Evolutionary conservation across 2,329 filamentous ascomycete species (phyloP).

Genomic region (Neocucurbitaria cava): DNA sequence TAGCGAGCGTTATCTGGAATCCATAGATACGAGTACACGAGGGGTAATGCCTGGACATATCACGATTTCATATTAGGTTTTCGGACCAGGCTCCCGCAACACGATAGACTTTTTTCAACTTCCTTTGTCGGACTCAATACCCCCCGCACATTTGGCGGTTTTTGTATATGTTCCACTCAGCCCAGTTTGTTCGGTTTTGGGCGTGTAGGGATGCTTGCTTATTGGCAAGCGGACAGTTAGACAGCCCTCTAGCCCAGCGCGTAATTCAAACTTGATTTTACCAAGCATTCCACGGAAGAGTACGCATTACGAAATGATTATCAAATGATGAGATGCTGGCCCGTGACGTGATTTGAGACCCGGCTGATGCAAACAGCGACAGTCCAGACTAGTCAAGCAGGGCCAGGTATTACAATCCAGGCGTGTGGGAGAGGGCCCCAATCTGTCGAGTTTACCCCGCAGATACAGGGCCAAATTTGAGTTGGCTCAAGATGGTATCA

Average conservation of each 20-base stretch:
- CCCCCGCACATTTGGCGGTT: conserved; percentile 40
- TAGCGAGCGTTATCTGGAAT: conserved; percentile 41
- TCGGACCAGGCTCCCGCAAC: conserved; percentile 13
- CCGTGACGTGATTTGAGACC: conserved; percentile 44
- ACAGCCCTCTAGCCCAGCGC: conserved; percentile 41
- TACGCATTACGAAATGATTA: conserved; percentile 42
- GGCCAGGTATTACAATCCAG: conserved; percentile 27
- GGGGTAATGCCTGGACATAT: conserved; percentile 33
- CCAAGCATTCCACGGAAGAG: conserved; percentile 24
- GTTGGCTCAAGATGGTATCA: conserved; percentile 13
- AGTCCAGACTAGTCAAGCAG: conserved; percentile 13
- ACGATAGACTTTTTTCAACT: conserved; percentile 37
- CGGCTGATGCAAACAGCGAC: conserved; percentile 36
- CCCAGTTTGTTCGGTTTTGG: conserved; percentile 24
- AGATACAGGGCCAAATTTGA: not conserved
- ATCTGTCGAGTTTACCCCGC: conserved; percentile 10
- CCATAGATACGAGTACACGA: conserved; percentile 39
- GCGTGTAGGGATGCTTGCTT: conserved; percentile 32
- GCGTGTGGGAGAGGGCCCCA: conserved; percentile 15
- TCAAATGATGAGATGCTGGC: conserved; percentile 15
- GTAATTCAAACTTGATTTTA: conserved; percentile 37
- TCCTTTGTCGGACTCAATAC: conserved; percentile 45
- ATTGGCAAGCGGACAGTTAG: conserved; percentile 38
- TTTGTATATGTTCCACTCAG: conserved; percentile 43
- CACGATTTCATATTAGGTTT: conserved; percentile 37